phyloP scores from a whole-genome alignment of 148 eudicot species.

The Vaccinium corymbosum region DNA sequence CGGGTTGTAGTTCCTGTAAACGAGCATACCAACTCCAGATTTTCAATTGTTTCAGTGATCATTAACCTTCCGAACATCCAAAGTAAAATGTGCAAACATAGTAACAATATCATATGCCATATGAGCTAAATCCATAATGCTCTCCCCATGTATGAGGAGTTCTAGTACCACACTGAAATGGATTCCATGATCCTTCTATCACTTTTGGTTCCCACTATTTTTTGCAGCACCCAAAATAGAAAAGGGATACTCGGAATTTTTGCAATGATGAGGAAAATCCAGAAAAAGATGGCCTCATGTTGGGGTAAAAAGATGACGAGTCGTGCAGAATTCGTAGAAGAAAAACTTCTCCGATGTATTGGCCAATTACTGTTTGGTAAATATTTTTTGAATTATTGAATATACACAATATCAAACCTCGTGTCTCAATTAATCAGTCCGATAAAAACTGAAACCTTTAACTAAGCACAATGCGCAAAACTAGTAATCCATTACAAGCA shows the following conservation, averaged over 20 bases:
- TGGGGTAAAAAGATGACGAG: too few species aligned
- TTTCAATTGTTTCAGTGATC: neutral
- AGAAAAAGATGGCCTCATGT: too few species aligned
- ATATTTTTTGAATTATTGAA: neutral
- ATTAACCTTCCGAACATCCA: neutral
- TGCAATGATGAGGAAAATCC: too few species aligned
- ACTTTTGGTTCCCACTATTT: neutral
- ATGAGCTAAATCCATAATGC: neutral
- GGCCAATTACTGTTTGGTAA: too few species aligned
- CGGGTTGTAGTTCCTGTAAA: conserved; percentile 84
- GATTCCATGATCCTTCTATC: neutral
- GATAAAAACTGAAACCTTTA: neutral
- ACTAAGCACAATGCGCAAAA: neutral
- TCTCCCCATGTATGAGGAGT: neutral
- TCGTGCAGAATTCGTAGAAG: too few species aligned
- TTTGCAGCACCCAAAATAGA: too few species aligned
- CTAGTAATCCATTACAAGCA: neutral
- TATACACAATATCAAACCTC: neutral
- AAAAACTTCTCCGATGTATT: too few species aligned
- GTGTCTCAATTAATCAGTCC: neutral
- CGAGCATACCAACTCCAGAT: neutral
- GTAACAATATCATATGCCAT: neutral
- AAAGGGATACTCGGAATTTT: too few species aligned
- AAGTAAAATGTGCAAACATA: neutral
- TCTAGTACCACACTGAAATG: neutral